Conservation (phyloP, 352 stramenopile species). For the Phytophthora hybrid region DNA sequence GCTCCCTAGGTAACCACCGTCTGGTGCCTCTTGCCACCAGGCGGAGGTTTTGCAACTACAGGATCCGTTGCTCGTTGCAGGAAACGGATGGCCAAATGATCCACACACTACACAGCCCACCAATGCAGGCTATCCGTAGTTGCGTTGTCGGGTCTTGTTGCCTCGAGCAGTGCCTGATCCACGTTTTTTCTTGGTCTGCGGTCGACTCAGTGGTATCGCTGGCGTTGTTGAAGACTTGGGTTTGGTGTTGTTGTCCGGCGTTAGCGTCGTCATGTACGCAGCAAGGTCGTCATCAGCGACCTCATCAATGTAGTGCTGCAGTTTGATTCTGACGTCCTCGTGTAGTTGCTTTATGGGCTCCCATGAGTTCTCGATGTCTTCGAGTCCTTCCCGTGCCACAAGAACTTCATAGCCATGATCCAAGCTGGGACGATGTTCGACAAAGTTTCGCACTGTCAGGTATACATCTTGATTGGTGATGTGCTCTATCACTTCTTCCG, state of each 20-base stretch:
- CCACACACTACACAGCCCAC: slow-evolving; percentile 3
- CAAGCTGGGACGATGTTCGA: background rate
- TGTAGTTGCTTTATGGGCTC: background rate
- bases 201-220: background rate
- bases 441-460: background rate
- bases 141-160: background rate
- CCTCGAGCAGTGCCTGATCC: background rate
- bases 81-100: no score
- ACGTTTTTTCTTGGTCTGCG: background rate
- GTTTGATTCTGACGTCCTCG: background rate
- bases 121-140: background rate
- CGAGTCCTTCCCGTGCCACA: slow-evolving; percentile 4
- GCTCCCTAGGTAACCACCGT: no score
- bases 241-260: background rate
- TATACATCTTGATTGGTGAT: slow-evolving; percentile 16
- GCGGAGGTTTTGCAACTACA: no score
- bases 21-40: no score
- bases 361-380: slow-evolving; percentile 11
- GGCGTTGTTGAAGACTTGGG: background rate
- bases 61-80: no score
- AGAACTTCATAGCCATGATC: slow-evolving; percentile 1
- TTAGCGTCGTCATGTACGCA: background rate
- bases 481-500: slow-evolving; percentile 8
- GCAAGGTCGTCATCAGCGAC: background rate
- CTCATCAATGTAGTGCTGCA: background rate